Evolutionary conservation across 2,329 filamentous ascomycete species (phyloP).

Genomic region (Pseudocercospora fuligena): DNA sequence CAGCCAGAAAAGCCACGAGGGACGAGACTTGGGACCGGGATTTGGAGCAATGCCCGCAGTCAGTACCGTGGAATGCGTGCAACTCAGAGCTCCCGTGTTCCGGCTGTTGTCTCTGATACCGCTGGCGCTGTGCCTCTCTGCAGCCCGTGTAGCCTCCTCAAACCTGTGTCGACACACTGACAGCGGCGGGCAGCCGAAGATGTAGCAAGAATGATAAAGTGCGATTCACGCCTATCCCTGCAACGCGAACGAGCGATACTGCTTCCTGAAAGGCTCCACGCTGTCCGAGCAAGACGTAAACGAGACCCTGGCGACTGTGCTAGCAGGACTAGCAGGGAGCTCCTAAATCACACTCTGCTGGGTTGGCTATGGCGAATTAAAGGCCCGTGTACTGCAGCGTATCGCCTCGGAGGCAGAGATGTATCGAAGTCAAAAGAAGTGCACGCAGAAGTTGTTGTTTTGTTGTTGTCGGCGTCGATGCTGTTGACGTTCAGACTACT

Average conservation of each 20-base stretch:
- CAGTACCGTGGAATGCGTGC: slow-evolving; percentile 2
- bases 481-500: too few species aligned
- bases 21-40: neutral
- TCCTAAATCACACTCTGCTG: neutral
- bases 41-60: neutral
- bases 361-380: slow-evolving; percentile 4
- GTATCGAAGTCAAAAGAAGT: neutral
- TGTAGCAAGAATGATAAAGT: neutral
- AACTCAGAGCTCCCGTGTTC: neutral
- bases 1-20: neutral
- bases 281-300: slow-evolving; percentile 1
- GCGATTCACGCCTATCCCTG: neutral
- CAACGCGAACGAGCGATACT: neutral
- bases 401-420: neutral
- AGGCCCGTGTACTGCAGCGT: neutral
- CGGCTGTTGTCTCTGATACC: neutral
- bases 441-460: neutral
- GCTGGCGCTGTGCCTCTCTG: neutral
- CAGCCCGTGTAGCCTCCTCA: slow-evolving; percentile 3
- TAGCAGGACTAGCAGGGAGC: slow-evolving; percentile 3
- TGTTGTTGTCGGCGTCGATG: neutral
- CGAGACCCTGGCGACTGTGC: slow-evolving; percentile 8
- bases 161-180: neutral
- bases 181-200: neutral
- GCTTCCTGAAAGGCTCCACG: neutral